These are phyloP conservation scores for Pulicaria dysenterica DNA, from an alignment of 129 eudicot species.

Conservation along the genomic window DNA sequence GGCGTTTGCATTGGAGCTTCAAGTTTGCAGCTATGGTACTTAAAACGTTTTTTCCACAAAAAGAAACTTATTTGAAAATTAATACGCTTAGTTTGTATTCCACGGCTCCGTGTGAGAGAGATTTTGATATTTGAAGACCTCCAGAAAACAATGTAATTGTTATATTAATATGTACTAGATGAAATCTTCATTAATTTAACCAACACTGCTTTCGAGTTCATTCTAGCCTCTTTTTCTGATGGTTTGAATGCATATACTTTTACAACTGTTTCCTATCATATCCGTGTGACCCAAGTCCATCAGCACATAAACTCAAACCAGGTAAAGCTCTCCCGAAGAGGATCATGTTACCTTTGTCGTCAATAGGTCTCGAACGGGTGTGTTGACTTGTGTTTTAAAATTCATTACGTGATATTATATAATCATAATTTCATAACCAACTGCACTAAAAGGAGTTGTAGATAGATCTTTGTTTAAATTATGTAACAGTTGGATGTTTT, in stretches of 20 bases:
- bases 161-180: slow-evolving; percentile 33
- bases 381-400: no score
- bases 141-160: slow-evolving; percentile 24
- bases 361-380: no score
- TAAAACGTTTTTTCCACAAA: slow-evolving; percentile 73
- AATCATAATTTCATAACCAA: no score
- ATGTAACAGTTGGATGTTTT: no score
- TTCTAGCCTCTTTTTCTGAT: slow-evolving; percentile 9
- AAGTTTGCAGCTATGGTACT: slow-evolving; percentile 55
- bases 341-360: no score
- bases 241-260: neutral
- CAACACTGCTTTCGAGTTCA: slow-evolving; percentile 23
- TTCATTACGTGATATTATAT: no score
- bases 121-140: slow-evolving; percentile 31
- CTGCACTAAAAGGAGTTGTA: no score
- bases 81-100: neutral
- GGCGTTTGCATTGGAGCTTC: slow-evolving; percentile 75
- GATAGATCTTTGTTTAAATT: no score
- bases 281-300: no score
- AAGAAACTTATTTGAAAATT: slow-evolving; percentile 76
- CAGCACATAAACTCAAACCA: no score
- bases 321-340: no score
- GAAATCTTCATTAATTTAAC: slow-evolving; percentile 12
- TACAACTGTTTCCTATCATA: neutral
- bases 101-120: slow-evolving; percentile 22